These are phyloP conservation scores for Penicillium antarcticum DNA, from an alignment of 495 filamentous ascomycete genomes.

Conservation along the genomic window DNA sequence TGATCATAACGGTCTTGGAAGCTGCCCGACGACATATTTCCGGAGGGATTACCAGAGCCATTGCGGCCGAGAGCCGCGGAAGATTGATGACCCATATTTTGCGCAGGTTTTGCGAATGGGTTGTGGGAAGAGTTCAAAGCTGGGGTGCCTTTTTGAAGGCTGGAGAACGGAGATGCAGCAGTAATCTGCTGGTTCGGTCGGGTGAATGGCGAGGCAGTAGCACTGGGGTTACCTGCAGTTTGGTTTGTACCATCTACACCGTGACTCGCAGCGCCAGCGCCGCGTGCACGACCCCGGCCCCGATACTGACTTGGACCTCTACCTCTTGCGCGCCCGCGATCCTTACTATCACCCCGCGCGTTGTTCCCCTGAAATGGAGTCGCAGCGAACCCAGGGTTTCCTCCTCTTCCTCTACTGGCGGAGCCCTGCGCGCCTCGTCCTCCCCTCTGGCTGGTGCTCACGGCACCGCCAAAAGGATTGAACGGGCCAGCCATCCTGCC, in stretches of 20 bases:
- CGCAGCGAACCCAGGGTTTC: conserved; percentile 13
- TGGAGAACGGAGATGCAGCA: conserved; percentile 17
- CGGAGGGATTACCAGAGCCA: conserved; percentile 10
- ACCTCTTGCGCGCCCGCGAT: conserved; percentile 31
- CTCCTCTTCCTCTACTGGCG: conserved; percentile 29
- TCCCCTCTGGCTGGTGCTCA: conserved; percentile 20
- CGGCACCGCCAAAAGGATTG: conserved; percentile 30
- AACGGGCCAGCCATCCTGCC: conserved; percentile 39
- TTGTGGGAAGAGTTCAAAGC: conserved; percentile 9
- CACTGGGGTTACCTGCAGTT: conserved; percentile 1
- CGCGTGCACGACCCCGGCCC: conserved; percentile 20
- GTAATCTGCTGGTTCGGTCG: conserved; percentile 24
- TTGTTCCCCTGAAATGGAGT: conserved; percentile 20
- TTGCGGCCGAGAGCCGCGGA: not conserved
- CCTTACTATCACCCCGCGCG: conserved; percentile 13
- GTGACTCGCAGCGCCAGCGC: conserved; percentile 14
- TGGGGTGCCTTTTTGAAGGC: conserved; percentile 12
- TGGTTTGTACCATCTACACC: conserved; percentile 9
- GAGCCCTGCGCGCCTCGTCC: conserved; percentile 15
- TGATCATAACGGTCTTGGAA: conserved; percentile 44
- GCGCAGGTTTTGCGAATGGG: not conserved
- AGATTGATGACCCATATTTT: not conserved
- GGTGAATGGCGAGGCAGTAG: conserved; percentile 30
- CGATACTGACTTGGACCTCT: not conserved
- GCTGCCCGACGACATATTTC: conserved; percentile 20